A percentile compares a stretch with the other conserved stretches of the same genome.
Conservation (phyloP, 164 flowering plant genomes). For the Kalanchoe fedtschenkoi region DNA sequence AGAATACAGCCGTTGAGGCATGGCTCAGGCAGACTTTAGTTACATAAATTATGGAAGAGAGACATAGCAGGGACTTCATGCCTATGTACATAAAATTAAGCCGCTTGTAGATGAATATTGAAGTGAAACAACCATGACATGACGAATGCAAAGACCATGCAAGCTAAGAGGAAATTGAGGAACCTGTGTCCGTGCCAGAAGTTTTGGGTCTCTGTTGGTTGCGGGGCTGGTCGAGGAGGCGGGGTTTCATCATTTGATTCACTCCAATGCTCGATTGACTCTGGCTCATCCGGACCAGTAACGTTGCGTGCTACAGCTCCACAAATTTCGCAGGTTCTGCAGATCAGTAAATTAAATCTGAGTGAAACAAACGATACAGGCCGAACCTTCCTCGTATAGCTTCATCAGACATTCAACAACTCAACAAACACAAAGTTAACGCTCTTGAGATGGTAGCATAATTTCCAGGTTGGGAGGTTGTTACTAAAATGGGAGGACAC, state of each 20-base stretch:
- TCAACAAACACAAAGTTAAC: no score
- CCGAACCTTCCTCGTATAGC: no score
- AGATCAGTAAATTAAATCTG: not conserved
- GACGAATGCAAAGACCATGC: slow-evolving; percentile 57
- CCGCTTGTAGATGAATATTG: slow-evolving; percentile 36
- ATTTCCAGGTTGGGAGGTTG: no score
- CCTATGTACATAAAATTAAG: no score
- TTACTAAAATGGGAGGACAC: no score
- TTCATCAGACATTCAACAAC: no score
- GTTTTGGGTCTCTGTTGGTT: slow-evolving; percentile 19
- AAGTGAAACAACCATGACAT: slow-evolving; percentile 61
- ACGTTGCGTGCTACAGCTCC: slow-evolving; percentile 39
- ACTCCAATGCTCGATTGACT: slow-evolving; percentile 28
- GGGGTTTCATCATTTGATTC: slow-evolving; percentile 23
- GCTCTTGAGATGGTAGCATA: no score
- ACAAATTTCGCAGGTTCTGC: slow-evolving; percentile 48
- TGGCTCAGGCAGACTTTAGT: no score
- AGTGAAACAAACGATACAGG: no score
- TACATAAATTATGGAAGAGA: no score
- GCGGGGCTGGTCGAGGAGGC: slow-evolving; percentile 10
- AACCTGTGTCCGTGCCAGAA: slow-evolving; percentile 49
- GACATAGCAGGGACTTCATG: no score
- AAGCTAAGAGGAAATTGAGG: slow-evolving; percentile 47
- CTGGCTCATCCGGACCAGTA: slow-evolving; percentile 25
- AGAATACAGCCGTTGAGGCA: no score